Evolutionary conservation across 345 rosid genomes (phyloP), one percentile per base, ranked within the genome.

Genomic region (Turritis glabra): DNA sequence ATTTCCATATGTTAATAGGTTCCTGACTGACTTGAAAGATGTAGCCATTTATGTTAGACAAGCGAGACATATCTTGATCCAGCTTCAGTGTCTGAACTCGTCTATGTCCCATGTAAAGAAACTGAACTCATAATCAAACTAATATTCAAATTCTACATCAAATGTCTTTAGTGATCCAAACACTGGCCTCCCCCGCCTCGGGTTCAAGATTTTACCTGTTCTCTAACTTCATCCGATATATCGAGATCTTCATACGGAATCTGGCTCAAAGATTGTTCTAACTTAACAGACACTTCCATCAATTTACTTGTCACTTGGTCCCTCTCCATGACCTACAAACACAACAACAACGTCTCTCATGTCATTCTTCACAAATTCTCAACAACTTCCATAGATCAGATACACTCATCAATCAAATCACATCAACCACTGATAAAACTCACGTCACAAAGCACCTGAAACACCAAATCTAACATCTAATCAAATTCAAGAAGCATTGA

Each of bases 181-280:
- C 44, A 56, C 56, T 44, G 13, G 25, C 22, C 32, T 25, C 9
- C 8, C n/a, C 7, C 0, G 5, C 14, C 46, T 26, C 5, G 7
- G 41, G 18, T 23, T 47, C 50, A 51, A 58, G 14, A 54, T 27
- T 64, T 14, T 78, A 95, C 99, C 96, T 90, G 99, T 71, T 95
- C 99, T 72, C 90, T 95, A 64, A 95, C 97, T 90, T 95, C 99
- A 80, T 92, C 97, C 3, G 97, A 90, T 69, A 95, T 92, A 65
- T 90, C 97, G 14, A 95, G 92, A 61, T 79, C 82, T 64, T 90
- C 90, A 68, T 38, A 84, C 21, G 96, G 77, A 76, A 92, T 84
- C 80, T 78, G 80, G 77, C 89, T 84, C 69, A 95, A 80, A 60
- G 92, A 86, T 79, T 86, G 90, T 76, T 92, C 96, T 80, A 92